These are phyloP conservation scores for Chaetomiaceae sp. DNA, from an alignment of 2,329 filamentous ascomycete genomes.

Conservation along the genomic window DNA sequence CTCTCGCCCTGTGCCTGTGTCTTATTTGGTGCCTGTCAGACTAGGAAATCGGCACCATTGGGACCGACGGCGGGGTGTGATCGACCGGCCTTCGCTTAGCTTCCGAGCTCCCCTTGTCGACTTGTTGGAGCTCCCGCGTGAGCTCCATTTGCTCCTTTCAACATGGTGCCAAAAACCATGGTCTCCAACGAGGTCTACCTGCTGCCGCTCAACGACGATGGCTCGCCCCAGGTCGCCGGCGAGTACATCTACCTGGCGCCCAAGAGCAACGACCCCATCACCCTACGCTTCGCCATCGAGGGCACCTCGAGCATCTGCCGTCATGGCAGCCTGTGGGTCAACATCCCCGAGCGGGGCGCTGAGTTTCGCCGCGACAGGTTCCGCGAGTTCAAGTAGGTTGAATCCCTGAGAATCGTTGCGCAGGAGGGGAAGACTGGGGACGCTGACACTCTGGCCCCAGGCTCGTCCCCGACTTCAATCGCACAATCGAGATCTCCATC, in stretches of 20 bases:
- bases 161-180: constrained; percentile 58
- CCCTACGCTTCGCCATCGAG: constrained; percentile 83
- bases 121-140: constrained; percentile 14
- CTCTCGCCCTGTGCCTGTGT: constrained; percentile 21
- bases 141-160: constrained; percentile 11
- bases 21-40: constrained; percentile 22
- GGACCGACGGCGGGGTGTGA: constrained; percentile 18
- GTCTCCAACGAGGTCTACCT: constrained; percentile 74
- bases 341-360: constrained; percentile 74
- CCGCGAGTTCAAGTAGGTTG: constrained; percentile 77
- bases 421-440: background rate
- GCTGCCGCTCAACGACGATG: constrained; percentile 86
- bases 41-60: constrained; percentile 17
- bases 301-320: constrained; percentile 94
- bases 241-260: constrained; percentile 90
- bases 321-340: constrained; percentile 93
- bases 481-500: constrained; percentile 83
- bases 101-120: background rate
- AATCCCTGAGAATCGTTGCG: background rate
- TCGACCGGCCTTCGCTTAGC: background rate
- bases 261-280: constrained; percentile 66
- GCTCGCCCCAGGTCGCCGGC: constrained; percentile 82
- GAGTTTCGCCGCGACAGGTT: constrained; percentile 76
- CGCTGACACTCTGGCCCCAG: constrained; percentile 42
- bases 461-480: constrained; percentile 87